Evolutionary conservation across 1,284 basidiomycete genomes (phyloP).

Genomic region (Cutaneotrichosporon cutaneum): DNA sequence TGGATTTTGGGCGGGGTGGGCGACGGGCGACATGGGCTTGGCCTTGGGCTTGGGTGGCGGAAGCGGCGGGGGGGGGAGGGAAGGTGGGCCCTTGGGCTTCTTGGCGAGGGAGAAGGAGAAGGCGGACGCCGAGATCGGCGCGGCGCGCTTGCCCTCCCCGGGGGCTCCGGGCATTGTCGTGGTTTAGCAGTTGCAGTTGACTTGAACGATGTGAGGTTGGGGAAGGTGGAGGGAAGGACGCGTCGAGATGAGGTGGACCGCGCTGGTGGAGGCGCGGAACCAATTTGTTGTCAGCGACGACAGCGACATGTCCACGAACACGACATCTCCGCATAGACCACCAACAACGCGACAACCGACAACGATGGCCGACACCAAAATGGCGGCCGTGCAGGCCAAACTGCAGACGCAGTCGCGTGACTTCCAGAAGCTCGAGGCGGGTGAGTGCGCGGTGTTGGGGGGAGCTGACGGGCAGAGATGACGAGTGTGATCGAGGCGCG

Average conservation of each 20-base stretch:
- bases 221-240: conserved; percentile 7
- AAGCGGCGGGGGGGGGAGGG: neutral
- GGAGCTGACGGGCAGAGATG: conserved; percentile 57
- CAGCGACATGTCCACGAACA: neutral
- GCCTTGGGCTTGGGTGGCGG: neutral
- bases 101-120: conserved; percentile 35
- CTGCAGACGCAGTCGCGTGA: conserved; percentile 67
- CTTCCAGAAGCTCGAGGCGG: conserved; percentile 73
- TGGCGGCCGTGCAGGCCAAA: conserved; percentile 42
- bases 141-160: conserved; percentile 23
- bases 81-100: conserved; percentile 17
- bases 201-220: conserved; percentile 12
- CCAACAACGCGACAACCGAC: neutral
- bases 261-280: conserved; percentile 12
- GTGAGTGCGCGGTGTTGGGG: conserved; percentile 33
- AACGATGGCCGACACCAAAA: conserved; percentile 38
- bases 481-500: conserved; percentile 70
- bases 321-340: conserved; percentile 7
- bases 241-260: conserved; percentile 8
- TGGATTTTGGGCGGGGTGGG: neutral
- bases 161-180: neutral
- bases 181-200: neutral
- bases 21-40: neutral
- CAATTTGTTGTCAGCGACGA: neutral
- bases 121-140: conserved; percentile 32